These are phyloP conservation scores for Paxillus involutus DNA, from an alignment of 768 basidiomycete species.

Conservation along the genomic window DNA sequence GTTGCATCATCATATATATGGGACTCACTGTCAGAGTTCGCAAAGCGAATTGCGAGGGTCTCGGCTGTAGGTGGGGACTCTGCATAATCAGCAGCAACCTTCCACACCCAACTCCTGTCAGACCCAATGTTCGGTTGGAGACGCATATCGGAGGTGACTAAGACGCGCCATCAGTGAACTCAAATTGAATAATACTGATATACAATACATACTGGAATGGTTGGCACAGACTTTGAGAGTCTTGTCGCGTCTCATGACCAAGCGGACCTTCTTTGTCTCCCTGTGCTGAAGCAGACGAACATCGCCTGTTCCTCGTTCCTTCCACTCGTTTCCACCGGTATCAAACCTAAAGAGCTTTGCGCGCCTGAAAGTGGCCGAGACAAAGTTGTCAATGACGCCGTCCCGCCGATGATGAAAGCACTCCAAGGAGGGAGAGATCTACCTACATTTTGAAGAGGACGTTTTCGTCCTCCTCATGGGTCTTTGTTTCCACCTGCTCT, in stretches of 20 bases:
- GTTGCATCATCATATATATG: background rate
- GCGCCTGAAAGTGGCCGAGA: constrained; percentile 59
- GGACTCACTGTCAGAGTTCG: constrained; percentile 88
- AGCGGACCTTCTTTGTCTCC: constrained; percentile 85
- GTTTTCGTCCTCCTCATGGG: constrained; percentile 91
- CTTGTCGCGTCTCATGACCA: constrained; percentile 99
- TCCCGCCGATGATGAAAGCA: constrained; percentile 1
- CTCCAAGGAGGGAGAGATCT: constrained; percentile 16
- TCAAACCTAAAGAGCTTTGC: constrained; percentile 98
- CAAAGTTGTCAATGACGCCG: constrained; percentile 3
- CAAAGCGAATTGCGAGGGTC: constrained; percentile 97
- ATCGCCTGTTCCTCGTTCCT: constrained; percentile 96
- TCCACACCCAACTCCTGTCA: constrained; percentile 99
- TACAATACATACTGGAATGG: constrained; percentile 71
- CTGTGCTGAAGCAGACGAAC: constrained; percentile 90
- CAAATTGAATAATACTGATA: background rate
- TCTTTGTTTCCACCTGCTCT: constrained; percentile 93
- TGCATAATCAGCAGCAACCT: constrained; percentile 92
- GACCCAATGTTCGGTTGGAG: constrained; percentile 98
- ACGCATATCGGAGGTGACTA: constrained; percentile 88
- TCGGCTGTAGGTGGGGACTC: constrained; percentile 89
- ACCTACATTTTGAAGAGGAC: constrained; percentile 94
- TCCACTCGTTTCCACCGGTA: constrained; percentile 81
- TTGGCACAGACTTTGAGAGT: constrained; percentile 99
- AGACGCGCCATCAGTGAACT: constrained; percentile 3